phyloP scores from a whole-genome alignment of 768 basidiomycete species.

The Suillus paluster region DNA sequence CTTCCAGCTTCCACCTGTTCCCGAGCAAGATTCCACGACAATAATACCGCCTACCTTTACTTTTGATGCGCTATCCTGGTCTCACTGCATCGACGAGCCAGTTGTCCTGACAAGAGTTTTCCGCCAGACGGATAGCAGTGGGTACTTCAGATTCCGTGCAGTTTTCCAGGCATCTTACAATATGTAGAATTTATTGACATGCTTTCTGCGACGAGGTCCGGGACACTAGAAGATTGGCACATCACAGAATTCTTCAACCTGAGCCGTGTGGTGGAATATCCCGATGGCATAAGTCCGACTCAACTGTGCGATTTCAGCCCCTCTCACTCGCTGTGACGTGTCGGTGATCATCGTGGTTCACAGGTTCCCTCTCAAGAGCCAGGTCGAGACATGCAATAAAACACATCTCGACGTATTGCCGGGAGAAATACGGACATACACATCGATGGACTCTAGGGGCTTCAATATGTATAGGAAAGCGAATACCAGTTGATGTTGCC shows the following conservation, averaged over 20 bases:
- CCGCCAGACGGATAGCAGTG: slow-evolving; percentile 67
- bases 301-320: slow-evolving; percentile 61
- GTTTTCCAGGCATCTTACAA: background rate
- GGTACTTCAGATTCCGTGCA: background rate
- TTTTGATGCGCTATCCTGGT: slow-evolving; percentile 71
- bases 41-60: slow-evolving; percentile 59
- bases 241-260: slow-evolving; percentile 71
- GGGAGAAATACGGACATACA: slow-evolving; percentile 39
- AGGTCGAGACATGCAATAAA: slow-evolving; percentile 30
- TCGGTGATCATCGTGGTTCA: background rate
- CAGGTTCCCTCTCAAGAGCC: slow-evolving; percentile 32
- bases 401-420: slow-evolving; percentile 21
- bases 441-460: slow-evolving; percentile 50
- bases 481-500: slow-evolving; percentile 35
- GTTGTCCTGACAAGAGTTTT: slow-evolving; percentile 66
- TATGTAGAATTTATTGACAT: slow-evolving; percentile 85
- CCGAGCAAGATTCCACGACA: slow-evolving; percentile 51
- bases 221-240: slow-evolving; percentile 65
- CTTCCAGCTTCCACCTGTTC: slow-evolving; percentile 79
- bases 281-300: slow-evolving; percentile 85
- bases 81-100: slow-evolving; percentile 50
- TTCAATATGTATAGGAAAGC: slow-evolving; percentile 40
- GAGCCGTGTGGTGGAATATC: slow-evolving; percentile 65
- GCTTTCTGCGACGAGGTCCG: slow-evolving; percentile 98
- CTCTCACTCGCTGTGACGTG: background rate